Evolutionary conservation across 805 yeast species (phyloP), one percentile per base, ranked within the genome.

Genomic region (Candida tallmaniae): DNA sequence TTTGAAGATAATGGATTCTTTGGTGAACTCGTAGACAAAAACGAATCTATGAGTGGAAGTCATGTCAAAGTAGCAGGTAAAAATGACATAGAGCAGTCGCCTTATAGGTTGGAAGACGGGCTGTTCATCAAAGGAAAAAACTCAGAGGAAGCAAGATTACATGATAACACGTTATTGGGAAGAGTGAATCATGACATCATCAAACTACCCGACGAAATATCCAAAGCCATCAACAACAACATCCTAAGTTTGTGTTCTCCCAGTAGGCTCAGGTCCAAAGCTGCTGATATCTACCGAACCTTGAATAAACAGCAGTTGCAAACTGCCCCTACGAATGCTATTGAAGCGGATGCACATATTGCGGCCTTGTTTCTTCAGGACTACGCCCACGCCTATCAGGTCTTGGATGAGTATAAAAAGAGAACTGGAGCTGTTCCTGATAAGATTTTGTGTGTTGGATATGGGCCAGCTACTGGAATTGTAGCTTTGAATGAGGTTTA

Each of bases 391-490:
- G 55, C 78, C 2, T 67, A 67, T 34, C 84, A 80, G 42, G 84
- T 80, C 0, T 58, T 93, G 24, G 52, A 54, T 18, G 97, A 90
- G 46, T 59, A 88, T 23, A 67, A 74, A 44, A 54, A 58, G 27
- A 65, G 89, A 26, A 82, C 79, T 0, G 58, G 52, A 5, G 84
- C 87, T 62, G 56, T 56, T 15, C 97, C 97, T 0, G 50, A 70
- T 19, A 64, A 74, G 4, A 74, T 93, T 0, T 64, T 93, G 32
- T 94, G 86, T 50, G 74, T 86, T 10, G 90, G 96, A 0, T 79
- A 72, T 51, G 97, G 98, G 0, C 97, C 98, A 1, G 90, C 87
- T 2, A 81, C 94, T 0, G 97, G 97, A 2, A 78, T 93, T 66
- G 60, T 89, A 11, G 97, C 95, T 0, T 63, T 88, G 34, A 86